These are phyloP conservation scores for Zalaria obscura DNA, from an alignment of 2,329 filamentous ascomycete species.

Conservation along the genomic window DNA sequence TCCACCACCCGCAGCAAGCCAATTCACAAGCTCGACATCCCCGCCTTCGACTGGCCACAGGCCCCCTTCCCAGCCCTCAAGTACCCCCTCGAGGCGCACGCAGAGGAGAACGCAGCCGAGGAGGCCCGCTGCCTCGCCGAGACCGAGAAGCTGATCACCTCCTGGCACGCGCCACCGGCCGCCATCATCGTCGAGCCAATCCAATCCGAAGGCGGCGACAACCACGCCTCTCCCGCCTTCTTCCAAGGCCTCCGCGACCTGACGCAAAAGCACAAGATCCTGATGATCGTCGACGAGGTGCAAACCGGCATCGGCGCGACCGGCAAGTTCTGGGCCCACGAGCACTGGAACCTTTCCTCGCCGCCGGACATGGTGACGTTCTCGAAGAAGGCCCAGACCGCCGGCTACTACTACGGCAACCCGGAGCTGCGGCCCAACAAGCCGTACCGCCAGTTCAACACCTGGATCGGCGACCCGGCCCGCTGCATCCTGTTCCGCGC, in stretches of 20 bases:
- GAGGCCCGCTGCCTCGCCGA: constrained; percentile 68
- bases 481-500: constrained; percentile 68
- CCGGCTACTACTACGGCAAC: constrained; percentile 79
- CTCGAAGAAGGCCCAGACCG: constrained; percentile 84
- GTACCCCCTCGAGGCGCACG: constrained; percentile 68
- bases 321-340: constrained; percentile 87
- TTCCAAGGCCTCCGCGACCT: constrained; percentile 69
- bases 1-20: constrained; percentile 82
- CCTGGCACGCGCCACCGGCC: constrained; percentile 61
- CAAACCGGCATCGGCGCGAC: constrained; percentile 84
- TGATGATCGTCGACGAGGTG: constrained; percentile 84
- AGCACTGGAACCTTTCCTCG: constrained; percentile 70
- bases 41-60: constrained; percentile 88
- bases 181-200: constrained; percentile 77
- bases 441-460: constrained; percentile 89
- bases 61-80: constrained; percentile 74
- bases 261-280: constrained; percentile 58
- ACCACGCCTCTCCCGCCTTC: constrained; percentile 74
- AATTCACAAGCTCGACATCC: constrained; percentile 86
- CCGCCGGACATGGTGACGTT: constrained; percentile 89
- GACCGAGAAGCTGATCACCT: constrained; percentile 64
- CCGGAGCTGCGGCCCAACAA: constrained; percentile 67
- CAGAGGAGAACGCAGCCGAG: constrained; percentile 59
- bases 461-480: constrained; percentile 85
- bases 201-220: constrained; percentile 84